Evolutionary conservation across 345 rosid species (phyloP), one percentile per base, ranked within the genome.

Genomic region (Gossypium sturtianum): DNA sequence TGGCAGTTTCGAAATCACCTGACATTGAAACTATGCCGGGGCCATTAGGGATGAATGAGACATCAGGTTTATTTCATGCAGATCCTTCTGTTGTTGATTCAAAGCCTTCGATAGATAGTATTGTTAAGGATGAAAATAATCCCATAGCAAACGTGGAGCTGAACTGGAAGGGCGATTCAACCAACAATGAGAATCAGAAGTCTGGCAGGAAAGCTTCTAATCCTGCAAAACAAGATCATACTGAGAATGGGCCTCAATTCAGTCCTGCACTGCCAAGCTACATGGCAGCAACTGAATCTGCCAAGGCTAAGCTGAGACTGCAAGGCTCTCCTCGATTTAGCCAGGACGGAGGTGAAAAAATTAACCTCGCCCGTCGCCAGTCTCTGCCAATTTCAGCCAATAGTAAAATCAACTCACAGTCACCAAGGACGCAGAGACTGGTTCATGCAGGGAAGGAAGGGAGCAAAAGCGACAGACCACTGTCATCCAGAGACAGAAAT

Each of bases 261-360:
- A 89, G 86, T 83, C 92, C 89, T 0, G 29, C 88, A 22, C 54
- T 94, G 54, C 98, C 98, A 38, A 92, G 97, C 84, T 94, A 90
- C 80, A 92, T 94, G 98, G 89, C 87, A 79, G 97, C 93, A 58
- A 94, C 98, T 63, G 85, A 81, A 86, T 92, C 97, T 41, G 98
- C 97, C 1, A 94, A 89, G 89, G 98, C 97, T 70, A 92, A 94
- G 76, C 85, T 90, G 80, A 89, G 93, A 82, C 84, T 84, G 9
- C 97, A 92, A 80, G 91, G 89, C 52, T 92, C 98, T 62, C 93
- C 89, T 60, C 82, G 84, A 75, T 68, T 87, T 48, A 82, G 85
- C 77, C 93, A 87, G 77, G 97, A 92, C 0, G 83, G 69, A 34
- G 74, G 80, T 66, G 97, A 92, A 79, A 92, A 87, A 85, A 80